These are phyloP conservation scores for Cystofilobasidium capitatum DNA, from an alignment of 768 basidiomycete species.

Conservation along the genomic window DNA sequence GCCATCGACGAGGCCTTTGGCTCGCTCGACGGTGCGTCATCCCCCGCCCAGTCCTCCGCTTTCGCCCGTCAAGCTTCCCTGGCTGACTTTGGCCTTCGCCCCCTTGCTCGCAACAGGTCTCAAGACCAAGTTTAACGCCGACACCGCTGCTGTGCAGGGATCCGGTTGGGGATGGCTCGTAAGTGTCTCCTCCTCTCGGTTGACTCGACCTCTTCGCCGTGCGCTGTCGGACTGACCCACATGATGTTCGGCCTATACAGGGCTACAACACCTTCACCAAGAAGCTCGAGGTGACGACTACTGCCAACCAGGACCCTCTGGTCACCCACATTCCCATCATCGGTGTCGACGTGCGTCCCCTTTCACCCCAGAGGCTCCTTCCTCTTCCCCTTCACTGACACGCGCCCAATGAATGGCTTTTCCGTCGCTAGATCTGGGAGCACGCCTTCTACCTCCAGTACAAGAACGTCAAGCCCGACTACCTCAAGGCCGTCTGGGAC, in stretches of 20 bases:
- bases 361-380: neutral
- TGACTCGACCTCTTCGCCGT: neutral
- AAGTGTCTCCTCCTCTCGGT: slow-evolving; percentile 38
- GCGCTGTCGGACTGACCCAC: neutral
- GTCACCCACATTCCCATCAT: slow-evolving; percentile 70
- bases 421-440: neutral
- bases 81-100: neutral
- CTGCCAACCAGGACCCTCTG: slow-evolving; percentile 92
- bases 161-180: slow-evolving; percentile 97
- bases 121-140: slow-evolving; percentile 71
- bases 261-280: slow-evolving; percentile 58
- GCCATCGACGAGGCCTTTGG: slow-evolving; percentile 60
- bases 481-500: slow-evolving; percentile 78
- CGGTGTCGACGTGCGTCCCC: slow-evolving; percentile 75
- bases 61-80: neutral
- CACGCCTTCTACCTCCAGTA: slow-evolving; percentile 76
- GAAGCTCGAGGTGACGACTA: slow-evolving; percentile 82
- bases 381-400: neutral
- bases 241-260: slow-evolving; percentile 39
- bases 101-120: slow-evolving; percentile 37
- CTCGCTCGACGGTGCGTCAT: slow-evolving; percentile 47
- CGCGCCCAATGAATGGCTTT: too few relatives aligned
- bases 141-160: slow-evolving; percentile 78
- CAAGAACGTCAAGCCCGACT: slow-evolving; percentile 80
- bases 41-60: neutral